Percentiles rank a stretch among this genome's conserved stretches.
phyloP scores from a whole-genome alignment of 2,329 filamentous ascomycete genomes.

The Emergomyces pasteurianus region DNA sequence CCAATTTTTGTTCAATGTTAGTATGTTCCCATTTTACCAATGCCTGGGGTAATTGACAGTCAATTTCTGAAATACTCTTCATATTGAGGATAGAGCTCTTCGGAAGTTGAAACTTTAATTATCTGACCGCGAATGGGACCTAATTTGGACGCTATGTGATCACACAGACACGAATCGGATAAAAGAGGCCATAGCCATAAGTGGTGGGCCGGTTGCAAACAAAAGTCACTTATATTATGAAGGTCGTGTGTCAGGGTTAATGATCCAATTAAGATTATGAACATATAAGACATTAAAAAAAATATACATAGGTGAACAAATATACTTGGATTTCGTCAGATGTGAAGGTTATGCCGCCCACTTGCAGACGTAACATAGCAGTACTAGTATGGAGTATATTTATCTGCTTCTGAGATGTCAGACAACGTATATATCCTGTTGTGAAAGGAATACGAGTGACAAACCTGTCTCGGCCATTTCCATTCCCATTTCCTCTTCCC shows the following conservation, averaged over 20 bases:
- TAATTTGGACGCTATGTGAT: not conserved
- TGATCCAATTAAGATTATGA: not conserved
- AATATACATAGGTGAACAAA: not conserved
- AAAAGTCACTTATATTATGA: not conserved
- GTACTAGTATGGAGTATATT: too few species aligned
- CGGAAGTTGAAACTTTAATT: not conserved
- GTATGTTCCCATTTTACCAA: not conserved
- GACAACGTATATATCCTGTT: not conserved
- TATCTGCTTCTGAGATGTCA: not conserved
- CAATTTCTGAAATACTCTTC: not conserved
- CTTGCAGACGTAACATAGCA: too few species aligned
- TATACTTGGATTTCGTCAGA: not conserved
- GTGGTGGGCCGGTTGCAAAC: not conserved
- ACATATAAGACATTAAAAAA: not conserved
- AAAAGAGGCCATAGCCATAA: not conserved
- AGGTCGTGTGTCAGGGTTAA: not conserved
- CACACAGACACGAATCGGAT: not conserved
- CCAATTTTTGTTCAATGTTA: not conserved
- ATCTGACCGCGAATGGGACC: not conserved
- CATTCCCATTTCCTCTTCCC: not conserved
- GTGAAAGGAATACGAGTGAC: not conserved
- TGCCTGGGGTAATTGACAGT: not conserved
- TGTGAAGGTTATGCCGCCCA: too few species aligned
- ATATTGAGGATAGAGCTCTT: not conserved
- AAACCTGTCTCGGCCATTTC: not conserved